Conservation (phyloP, 2,329 filamentous ascomycete species). For the Penicillium concentricum region DNA sequence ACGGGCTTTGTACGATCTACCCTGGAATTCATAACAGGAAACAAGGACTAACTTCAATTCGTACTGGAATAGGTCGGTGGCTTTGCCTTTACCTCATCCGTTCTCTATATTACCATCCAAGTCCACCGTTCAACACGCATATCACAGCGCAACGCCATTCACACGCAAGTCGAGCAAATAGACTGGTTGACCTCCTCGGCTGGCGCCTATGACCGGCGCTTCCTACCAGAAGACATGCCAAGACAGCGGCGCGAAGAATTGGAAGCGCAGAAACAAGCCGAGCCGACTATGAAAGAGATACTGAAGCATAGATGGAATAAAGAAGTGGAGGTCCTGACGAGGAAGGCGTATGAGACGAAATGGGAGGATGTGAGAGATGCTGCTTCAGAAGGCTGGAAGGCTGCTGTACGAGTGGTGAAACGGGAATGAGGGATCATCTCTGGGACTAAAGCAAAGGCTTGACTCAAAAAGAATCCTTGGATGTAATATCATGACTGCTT, state of each 20-base stretch:
- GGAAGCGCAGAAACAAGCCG: not conserved
- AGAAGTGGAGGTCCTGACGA: conserved; percentile 66
- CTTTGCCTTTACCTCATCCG: conserved; percentile 69
- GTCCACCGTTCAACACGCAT: conserved; percentile 68
- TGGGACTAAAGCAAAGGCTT: not conserved
- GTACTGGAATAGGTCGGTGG: conserved; percentile 63
- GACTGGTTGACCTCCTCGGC: conserved; percentile 40
- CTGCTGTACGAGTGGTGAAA: conserved; percentile 32
- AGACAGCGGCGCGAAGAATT: conserved; percentile 12
- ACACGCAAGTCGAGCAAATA: conserved; percentile 44
- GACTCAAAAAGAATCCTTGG: not conserved
- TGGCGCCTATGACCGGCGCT: conserved; percentile 37
- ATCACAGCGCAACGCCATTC: conserved; percentile 45
- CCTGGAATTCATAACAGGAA: not conserved
- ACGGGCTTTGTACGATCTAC: conserved; percentile 66
- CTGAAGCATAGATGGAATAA: conserved; percentile 77
- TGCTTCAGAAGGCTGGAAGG: conserved; percentile 54
- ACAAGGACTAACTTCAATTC: conserved; percentile 5
- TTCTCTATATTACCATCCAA: conserved; percentile 70
- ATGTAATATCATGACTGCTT: conserved; percentile 16
- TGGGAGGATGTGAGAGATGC: conserved; percentile 59
- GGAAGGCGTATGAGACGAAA: conserved; percentile 64
- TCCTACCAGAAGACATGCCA: conserved; percentile 14
- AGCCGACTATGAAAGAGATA: conserved; percentile 60
- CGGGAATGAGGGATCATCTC: conserved; percentile 26